These are phyloP conservation scores for Acmispon strigosus DNA, from an alignment of 306 rosid species.

Conservation along the genomic window DNA sequence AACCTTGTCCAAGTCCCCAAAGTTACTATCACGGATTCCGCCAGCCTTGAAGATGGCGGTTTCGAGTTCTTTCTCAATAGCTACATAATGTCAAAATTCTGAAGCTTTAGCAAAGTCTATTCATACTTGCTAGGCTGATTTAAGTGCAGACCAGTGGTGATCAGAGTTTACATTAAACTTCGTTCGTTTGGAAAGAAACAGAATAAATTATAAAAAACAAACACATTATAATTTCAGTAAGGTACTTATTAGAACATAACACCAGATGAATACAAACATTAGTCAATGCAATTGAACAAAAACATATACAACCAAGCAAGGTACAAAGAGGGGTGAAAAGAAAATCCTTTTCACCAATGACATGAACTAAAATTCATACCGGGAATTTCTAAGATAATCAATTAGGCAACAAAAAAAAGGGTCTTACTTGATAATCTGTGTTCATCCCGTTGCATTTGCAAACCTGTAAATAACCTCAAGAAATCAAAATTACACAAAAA, in stretches of 20 bases:
- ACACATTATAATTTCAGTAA: neutral
- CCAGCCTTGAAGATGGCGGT: conserved; percentile 72
- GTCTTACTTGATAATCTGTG: conserved; percentile 52
- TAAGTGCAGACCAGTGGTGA: neutral
- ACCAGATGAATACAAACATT: neutral
- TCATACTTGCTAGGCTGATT: conserved; percentile 17
- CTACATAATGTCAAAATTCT: conserved; percentile 54
- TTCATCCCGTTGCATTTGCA: conserved; percentile 78
- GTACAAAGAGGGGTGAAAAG: neutral
- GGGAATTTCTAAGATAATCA: neutral
- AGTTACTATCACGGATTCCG: conserved; percentile 79
- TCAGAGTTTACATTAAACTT: neutral
- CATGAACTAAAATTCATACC: neutral
- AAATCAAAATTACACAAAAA: neutral
- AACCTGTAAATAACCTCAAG: conserved; percentile 26
- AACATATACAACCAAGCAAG: neutral
- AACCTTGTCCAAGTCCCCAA: conserved; percentile 69
- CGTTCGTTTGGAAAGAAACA: neutral
- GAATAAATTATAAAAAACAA: neutral
- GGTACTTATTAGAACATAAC: neutral
- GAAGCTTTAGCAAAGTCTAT: conserved; percentile 37
- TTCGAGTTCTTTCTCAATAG: conserved; percentile 83
- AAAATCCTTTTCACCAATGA: neutral
- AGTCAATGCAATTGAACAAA: neutral
- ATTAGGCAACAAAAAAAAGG: neutral